phyloP scores from a whole-genome alignment of 2,329 filamentous ascomycete genomes.

The Trichophyton equinum region DNA sequence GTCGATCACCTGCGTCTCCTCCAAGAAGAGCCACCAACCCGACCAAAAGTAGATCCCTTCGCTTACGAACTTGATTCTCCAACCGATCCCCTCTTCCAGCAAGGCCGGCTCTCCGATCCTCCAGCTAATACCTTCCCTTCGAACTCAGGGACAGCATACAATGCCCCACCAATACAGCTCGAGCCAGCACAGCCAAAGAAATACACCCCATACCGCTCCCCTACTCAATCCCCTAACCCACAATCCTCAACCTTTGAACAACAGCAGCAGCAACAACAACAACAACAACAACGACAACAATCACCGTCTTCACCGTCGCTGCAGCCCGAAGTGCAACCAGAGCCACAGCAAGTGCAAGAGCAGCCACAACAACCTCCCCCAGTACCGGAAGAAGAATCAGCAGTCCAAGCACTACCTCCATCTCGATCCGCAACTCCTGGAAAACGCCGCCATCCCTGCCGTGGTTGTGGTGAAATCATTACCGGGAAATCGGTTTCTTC shows the following conservation, averaged over 20 bases:
- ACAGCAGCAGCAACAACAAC: not conserved
- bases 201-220: conserved; percentile 3
- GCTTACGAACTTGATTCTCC: conserved; percentile 34
- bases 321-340: not conserved
- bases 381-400: conserved; percentile 5
- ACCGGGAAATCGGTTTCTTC: conserved; percentile 87
- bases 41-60: conserved; percentile 5
- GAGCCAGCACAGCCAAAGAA: not conserved
- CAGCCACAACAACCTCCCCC: not conserved
- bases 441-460: conserved; percentile 48
- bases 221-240: not conserved
- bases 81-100: conserved; percentile 35
- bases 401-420: not conserved
- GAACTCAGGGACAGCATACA: not conserved
- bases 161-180: not conserved
- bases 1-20: not conserved
- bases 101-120: conserved; percentile 26
- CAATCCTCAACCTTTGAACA: not conserved
- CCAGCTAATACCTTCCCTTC: not conserved
- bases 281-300: conserved; percentile 8
- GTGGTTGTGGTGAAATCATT: conserved; percentile 66
- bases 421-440: conserved; percentile 3
- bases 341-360: not conserved
- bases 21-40: not conserved
- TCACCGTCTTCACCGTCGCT: conserved; percentile 14